Base-by-base conservation (phyloP, 2,329 filamentous ascomycete species). In the Fusarium metavorans region DNA sequence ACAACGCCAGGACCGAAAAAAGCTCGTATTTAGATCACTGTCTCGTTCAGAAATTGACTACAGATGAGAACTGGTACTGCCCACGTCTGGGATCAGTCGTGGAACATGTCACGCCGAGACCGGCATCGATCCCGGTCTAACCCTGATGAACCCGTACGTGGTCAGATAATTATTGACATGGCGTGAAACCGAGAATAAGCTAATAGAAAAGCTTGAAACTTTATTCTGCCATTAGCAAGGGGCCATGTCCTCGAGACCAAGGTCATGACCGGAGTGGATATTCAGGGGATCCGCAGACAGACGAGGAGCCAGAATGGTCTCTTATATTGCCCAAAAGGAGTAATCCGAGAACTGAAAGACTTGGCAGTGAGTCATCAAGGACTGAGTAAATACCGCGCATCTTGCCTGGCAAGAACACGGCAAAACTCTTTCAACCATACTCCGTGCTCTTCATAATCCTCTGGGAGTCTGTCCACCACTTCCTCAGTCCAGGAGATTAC, bases 311-410 rank as follows among this genome's bases (percentile, higher is more conserved):
- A 52, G 25, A 52, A 30, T 20, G 10, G 18, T 54, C 27, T 54
- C 48, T 11, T 32, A 30, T 20, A 9, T 54, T 54, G 11, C 32
- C 48, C 48, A 30, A 32, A 54, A 14, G 27, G 11, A 34, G 48
- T 32, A 32, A 54, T 8, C 18, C 48, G 27, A 50, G 25, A n/a
- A 9, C 14, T 48, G 23, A 25, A 25, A 5, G 9, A 10, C 25
- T 25, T 18, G 14, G 23, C 23, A 27, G 16, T 54, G 48, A 54
- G 48, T 54, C 48, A 54, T 54, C 27, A 80, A 3, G 79, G 78
- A 14, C 72, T 80, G 25, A 79, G 66, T 5, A 81, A 64, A 62
- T 80, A 79, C 14, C 79, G 75, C 5, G 71, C 73, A 39, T 80
- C 76, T 25, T 71, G 67, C 2, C 64, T 41, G 11, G 71, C 69